Conservation (phyloP, 2,329 filamentous ascomycete species). For the Nannizziopsis arthrosporioides region DNA sequence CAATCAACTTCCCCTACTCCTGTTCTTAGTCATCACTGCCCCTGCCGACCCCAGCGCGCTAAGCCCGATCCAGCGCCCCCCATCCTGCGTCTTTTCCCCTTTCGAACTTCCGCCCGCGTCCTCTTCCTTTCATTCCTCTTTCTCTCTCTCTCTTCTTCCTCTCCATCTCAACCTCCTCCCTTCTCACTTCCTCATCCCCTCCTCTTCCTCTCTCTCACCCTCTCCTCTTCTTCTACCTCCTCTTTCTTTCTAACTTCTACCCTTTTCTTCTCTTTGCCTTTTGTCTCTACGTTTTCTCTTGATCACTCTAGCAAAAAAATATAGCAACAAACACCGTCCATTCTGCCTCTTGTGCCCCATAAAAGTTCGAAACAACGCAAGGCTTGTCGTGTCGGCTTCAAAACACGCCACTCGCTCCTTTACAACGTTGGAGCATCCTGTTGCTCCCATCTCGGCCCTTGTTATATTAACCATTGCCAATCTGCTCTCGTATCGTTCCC, state of each 20-base stretch:
- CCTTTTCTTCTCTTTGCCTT: conserved; percentile 5
- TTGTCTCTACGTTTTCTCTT: conserved; percentile 4
- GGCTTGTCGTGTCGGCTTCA: conserved; percentile 1
- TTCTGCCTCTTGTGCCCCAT: neutral
- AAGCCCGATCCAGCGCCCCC: neutral
- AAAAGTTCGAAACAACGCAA: conserved; percentile 6
- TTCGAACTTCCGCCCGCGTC: neutral
- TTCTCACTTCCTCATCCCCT: conserved; percentile 14
- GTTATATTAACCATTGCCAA: neutral
- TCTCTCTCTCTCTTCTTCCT: conserved; percentile 18
- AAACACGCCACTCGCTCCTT: neutral
- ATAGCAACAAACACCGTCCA: no score
- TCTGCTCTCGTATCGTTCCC: neutral
- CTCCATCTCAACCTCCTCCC: conserved; percentile 21
- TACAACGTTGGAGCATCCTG: neutral
- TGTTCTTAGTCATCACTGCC: neutral
- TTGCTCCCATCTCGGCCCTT: neutral
- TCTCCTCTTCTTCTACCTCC: conserved; percentile 10
- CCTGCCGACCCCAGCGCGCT: neutral
- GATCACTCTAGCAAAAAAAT: neutral
- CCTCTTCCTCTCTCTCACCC: conserved; percentile 11
- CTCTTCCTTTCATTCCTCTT: conserved; percentile 13
- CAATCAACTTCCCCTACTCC: conserved; percentile 1
- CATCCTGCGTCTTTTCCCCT: neutral
- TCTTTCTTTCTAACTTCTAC: conserved; percentile 6